Base-by-base conservation (phyloP, 2,329 filamentous ascomycete genomes). In the Xylariaceae sp. region DNA sequence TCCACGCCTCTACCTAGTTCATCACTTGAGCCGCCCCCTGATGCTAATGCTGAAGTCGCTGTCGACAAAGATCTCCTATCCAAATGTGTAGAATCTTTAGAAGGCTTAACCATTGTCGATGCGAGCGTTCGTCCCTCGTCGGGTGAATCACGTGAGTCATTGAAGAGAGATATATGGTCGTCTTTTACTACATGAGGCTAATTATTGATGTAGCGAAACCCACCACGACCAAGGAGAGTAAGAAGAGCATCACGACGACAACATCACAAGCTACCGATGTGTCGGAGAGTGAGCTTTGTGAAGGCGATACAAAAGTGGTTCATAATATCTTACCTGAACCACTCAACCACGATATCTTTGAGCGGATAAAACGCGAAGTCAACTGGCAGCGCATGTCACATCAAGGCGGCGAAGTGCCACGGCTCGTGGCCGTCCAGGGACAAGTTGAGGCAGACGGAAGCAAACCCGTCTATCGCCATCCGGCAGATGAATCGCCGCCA, bases 361-460 rank as follows among this genome's bases (percentile, higher is more conserved):
- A 86, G 17, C 81, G 80, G 45, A 77, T 96, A 13, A 84, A 85
- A 55, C 76, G 82, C 11, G 92, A 97, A 72, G 86, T 97, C 0
- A 78, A 82, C 65, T 99, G 93, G 92, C 88, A 93, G 70, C 88
- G 84, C 64, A 97, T 99, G 94, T 88, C 87, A 49, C 94, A 97
- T 67, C 88, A 93, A 65, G 90, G 90, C 39, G 92, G 94, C 30
- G 88, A 94, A 68, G 94, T 97, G 0, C 94, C 94, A 49, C 86
- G 94, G 44, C 83, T 97, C 1, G 90, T 97, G 5, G 92, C 91
- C 53, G 92, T 96, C 17, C 92, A 97, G 72, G 94, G 92, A 2
- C 77, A 82, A 13, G 78, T 92, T 35, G 80, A 79, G 45, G 71
- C 78, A 0, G 86, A 93, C 68, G 90, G 89, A 15, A 87, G 80